These are phyloP conservation scores for Wallacemonas collosoma DNA, from an alignment of 208 protist species.

Conservation along the genomic window DNA sequence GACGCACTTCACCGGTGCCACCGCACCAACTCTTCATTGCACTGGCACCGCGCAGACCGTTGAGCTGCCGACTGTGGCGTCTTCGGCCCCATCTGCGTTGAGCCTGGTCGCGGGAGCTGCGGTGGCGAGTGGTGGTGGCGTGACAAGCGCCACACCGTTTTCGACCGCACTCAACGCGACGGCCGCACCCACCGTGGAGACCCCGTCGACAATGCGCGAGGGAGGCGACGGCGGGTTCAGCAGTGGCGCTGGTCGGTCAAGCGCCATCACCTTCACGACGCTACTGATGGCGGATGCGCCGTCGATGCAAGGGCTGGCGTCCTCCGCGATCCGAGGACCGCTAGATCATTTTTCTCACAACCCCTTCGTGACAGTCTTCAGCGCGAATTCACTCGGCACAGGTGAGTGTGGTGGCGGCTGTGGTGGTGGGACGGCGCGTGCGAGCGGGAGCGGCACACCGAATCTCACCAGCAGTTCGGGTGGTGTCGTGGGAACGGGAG, in stretches of 20 bases:
- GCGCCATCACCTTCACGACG: too few relatives aligned
- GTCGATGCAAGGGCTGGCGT: too few relatives aligned
- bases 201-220: too few relatives aligned
- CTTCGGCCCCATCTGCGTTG: not conserved
- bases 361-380: not conserved
- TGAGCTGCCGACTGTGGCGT: not conserved
- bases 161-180: too few relatives aligned
- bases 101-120: not conserved
- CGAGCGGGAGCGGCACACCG: not conserved
- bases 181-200: too few relatives aligned
- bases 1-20: not conserved
- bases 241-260: too few relatives aligned
- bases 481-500: not conserved
- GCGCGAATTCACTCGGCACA: not conserved
- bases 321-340: too few relatives aligned
- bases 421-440: not conserved
- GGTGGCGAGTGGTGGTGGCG: not conserved
- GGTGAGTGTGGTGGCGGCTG: too few relatives aligned
- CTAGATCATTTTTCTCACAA: slow-evolving; percentile 2
- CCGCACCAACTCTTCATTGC: not conserved
- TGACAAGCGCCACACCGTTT: too few relatives aligned
- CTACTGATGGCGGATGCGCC: too few relatives aligned
- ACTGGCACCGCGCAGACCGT: not conserved
- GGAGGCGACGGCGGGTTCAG: too few relatives aligned
- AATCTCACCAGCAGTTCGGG: not conserved